Evolutionary conservation across 768 basidiomycete species (phyloP).

Genomic region (Hebeloma cylindrosporum): DNA sequence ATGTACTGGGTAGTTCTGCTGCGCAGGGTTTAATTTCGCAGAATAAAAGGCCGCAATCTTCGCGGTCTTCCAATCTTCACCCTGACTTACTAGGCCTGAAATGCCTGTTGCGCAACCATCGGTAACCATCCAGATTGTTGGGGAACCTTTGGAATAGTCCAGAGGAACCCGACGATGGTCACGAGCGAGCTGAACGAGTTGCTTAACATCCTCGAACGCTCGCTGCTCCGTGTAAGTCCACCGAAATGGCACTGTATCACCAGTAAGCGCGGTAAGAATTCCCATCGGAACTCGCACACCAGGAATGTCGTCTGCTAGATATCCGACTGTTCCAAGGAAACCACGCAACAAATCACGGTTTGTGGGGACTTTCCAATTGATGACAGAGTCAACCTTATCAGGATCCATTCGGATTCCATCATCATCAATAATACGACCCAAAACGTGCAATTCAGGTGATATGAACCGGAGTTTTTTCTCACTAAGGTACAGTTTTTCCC

Average conservation of each 20-base stretch:
- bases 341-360: slow-evolving; percentile 32
- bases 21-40: slow-evolving; percentile 33
- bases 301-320: slow-evolving; percentile 33
- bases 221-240: slow-evolving; percentile 30
- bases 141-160: slow-evolving; percentile 16
- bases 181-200: slow-evolving; percentile 13
- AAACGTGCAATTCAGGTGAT: slow-evolving; percentile 25
- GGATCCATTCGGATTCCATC: slow-evolving; percentile 45
- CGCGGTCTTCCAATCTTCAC: slow-evolving; percentile 22
- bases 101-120: slow-evolving; percentile 33
- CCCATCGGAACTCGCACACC: slow-evolving; percentile 39
- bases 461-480: slow-evolving; percentile 35
- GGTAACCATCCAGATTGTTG: slow-evolving; percentile 28
- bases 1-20: slow-evolving; percentile 41
- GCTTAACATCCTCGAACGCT: slow-evolving; percentile 38
- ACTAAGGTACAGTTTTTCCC: slow-evolving; percentile 38
- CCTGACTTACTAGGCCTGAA: slow-evolving; percentile 28
- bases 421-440: slow-evolving; percentile 29
- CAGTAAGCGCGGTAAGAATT: slow-evolving; percentile 25
- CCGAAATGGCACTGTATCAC: slow-evolving; percentile 24
- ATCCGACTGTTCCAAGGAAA: slow-evolving; percentile 30
- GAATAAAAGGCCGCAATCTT: slow-evolving; percentile 34
- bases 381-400: slow-evolving; percentile 37
- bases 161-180: slow-evolving; percentile 25
- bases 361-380: slow-evolving; percentile 35